Percentiles rank a stretch among this genome's conserved stretches.
Evolutionary conservation across 352 stramenopile genomes (phyloP).

Genomic region (Globisporangium barbulae): DNA sequence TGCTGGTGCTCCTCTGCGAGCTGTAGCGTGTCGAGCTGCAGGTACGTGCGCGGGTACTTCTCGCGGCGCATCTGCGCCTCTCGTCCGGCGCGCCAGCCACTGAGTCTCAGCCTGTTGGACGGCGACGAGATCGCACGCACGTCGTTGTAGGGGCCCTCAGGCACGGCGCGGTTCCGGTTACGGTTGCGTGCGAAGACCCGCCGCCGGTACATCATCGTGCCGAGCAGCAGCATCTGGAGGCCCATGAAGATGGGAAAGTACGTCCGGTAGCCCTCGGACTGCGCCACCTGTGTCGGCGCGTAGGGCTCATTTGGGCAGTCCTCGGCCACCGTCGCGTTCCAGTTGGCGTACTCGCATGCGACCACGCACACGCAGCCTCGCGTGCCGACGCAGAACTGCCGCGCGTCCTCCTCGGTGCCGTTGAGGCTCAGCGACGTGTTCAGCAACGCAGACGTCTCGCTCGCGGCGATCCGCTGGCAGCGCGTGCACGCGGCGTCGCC

Average conservation of each 20-base stretch:
- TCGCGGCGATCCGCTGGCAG: constrained; percentile 34
- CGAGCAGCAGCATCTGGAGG: constrained; percentile 59
- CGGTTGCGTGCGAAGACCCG: constrained; percentile 31
- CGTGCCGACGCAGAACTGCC: constrained; percentile 52
- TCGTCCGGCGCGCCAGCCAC: constrained; percentile 55
- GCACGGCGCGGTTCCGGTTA: constrained; percentile 9
- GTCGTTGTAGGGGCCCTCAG: constrained; percentile 70
- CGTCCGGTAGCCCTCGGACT: constrained; percentile 42
- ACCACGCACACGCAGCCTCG: constrained; percentile 67
- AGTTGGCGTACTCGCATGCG: constrained; percentile 48
- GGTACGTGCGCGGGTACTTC: constrained; percentile 41
- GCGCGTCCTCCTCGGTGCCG: constrained; percentile 28
- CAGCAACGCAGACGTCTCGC: constrained; percentile 16
- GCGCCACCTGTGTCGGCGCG: constrained; percentile 16
- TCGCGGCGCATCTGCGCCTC: constrained; percentile 53
- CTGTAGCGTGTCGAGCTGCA: constrained; percentile 32
- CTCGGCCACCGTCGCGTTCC: constrained; percentile 45
- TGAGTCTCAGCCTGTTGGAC: constrained; percentile 61
- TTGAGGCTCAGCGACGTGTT: constrained; percentile 33
- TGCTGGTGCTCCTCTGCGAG: constrained; percentile 13
- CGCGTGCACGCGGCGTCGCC: constrained; percentile 47
- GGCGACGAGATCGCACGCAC: constrained; percentile 62
- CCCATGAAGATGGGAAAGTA: constrained; percentile 68
- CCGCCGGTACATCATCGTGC: constrained; percentile 57
- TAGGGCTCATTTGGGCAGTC: constrained; percentile 33